Evolutionary conservation across 805 yeast species (phyloP).

Genomic region (Saturnispora besseyi): DNA sequence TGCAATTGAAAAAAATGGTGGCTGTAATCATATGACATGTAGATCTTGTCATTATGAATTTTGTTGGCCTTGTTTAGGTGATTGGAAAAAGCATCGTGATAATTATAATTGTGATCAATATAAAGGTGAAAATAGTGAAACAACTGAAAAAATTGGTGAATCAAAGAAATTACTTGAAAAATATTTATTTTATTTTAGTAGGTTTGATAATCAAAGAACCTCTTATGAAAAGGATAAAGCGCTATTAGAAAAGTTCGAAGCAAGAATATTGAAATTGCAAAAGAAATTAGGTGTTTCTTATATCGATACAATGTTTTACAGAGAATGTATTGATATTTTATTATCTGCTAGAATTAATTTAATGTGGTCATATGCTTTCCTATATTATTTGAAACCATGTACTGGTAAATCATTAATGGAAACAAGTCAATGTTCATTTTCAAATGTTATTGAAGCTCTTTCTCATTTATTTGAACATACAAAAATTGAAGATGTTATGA

Average conservation of each 20-base stretch:
- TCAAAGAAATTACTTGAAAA: conserved; percentile 46
- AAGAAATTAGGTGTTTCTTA: conserved; percentile 59
- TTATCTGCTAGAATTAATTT: conserved; percentile 64
- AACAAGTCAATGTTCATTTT: conserved; percentile 19
- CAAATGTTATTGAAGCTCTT: conserved; percentile 24
- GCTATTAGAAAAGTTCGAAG: conserved; percentile 54
- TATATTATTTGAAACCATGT: conserved; percentile 47
- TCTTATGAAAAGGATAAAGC: conserved; percentile 66
- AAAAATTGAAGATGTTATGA: conserved; percentile 21
- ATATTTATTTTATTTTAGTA: conserved; percentile 66
- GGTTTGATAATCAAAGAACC: conserved; percentile 66
- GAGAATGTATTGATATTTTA: conserved; percentile 59
- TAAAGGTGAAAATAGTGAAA: conserved; percentile 39
- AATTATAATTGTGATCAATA: conserved; percentile 50
- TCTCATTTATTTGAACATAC: conserved; percentile 30
- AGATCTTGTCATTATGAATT: conserved; percentile 67
- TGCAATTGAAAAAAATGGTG: conserved; percentile 86
- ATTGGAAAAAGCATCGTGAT: conserved; percentile 64
- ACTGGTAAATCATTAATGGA: conserved; percentile 58
- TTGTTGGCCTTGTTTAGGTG: conserved; percentile 86
- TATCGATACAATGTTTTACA: conserved; percentile 80
- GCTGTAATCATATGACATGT: conserved; percentile 96
- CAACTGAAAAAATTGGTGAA: conserved; percentile 23
- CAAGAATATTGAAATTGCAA: conserved; percentile 56
- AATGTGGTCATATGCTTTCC: conserved; percentile 86